Percentiles rank a stretch among this genome's conserved stretches.
phyloP scores from a whole-genome alignment of 192 early-diverging fungal species.

The Coemansia sp. region DNA sequence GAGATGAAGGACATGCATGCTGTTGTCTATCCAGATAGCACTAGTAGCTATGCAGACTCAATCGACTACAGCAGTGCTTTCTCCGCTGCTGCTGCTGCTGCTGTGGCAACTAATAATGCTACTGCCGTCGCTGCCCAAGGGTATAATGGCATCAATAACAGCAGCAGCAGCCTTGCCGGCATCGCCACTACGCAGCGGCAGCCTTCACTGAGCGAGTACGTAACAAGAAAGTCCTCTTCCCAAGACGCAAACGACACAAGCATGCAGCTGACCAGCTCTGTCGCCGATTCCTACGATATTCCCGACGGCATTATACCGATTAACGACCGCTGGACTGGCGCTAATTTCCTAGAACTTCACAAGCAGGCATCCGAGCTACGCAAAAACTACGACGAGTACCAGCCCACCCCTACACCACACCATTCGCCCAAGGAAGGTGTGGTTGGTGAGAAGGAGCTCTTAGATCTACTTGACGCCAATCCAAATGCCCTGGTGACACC shows the following conservation, averaged over 20 bases:
- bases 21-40: constrained; percentile 18
- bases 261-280: background rate
- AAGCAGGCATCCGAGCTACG: constrained; percentile 34
- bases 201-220: constrained; percentile 52
- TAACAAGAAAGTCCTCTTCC: constrained; percentile 17
- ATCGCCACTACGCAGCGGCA: constrained; percentile 9
- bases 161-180: constrained; percentile 12
- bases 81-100: background rate
- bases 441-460: constrained; percentile 25
- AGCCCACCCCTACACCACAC: constrained; percentile 52
- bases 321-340: constrained; percentile 47
- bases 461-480: constrained; percentile 33
- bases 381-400: constrained; percentile 39
- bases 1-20: constrained; percentile 7
- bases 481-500: constrained; percentile 42
- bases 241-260: background rate
- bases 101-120: background rate
- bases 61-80: constrained; percentile 8
- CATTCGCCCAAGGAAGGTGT: constrained; percentile 46
- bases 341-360: constrained; percentile 36
- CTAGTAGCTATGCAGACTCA: constrained; percentile 14
- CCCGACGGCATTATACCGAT: constrained; percentile 7
- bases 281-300: background rate
- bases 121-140: constrained; percentile 1
- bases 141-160: constrained; percentile 4